Percentiles rank a stretch among this genome's conserved stretches.
Conservation (phyloP, 2,329 filamentous ascomycete genomes). For the Fusarium austroafricanum region DNA sequence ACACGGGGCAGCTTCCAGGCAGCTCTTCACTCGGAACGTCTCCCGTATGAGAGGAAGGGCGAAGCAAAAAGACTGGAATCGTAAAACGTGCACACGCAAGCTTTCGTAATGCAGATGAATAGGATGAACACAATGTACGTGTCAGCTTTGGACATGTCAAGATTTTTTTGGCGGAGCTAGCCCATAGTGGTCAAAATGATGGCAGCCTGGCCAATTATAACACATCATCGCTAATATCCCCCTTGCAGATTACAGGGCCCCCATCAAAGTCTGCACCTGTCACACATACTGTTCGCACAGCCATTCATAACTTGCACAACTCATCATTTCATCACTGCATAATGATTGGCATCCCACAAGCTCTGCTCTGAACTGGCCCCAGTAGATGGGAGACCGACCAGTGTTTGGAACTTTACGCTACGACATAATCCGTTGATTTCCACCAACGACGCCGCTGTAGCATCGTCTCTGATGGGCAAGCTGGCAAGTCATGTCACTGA, state of each 20-base stretch:
- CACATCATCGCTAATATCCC: not conserved
- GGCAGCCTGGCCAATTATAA: conserved; percentile 23
- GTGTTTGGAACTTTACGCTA: conserved; percentile 44
- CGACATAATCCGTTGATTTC: conserved; percentile 30
- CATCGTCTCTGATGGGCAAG: conserved; percentile 7
- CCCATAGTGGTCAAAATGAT: not conserved
- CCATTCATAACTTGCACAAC: conserved; percentile 31
- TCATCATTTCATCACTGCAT: conserved; percentile 9
- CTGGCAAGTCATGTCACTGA: conserved; percentile 24
- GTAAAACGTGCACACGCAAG: conserved; percentile 37
- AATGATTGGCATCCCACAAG: conserved; percentile 32
- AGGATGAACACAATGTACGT: conserved; percentile 8
- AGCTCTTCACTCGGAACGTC: conserved; percentile 21
- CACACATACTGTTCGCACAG: not conserved
- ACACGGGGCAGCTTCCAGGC: conserved; percentile 10
- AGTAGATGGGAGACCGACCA: conserved; percentile 44
- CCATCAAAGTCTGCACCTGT: conserved; percentile 6
- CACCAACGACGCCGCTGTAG: conserved; percentile 31
- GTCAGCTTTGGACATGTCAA: conserved; percentile 2
- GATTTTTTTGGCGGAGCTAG: not conserved
- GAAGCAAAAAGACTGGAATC: conserved; percentile 25
- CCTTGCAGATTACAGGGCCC: conserved; percentile 22
- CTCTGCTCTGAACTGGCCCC: conserved; percentile 25
- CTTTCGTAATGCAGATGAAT: conserved; percentile 22
- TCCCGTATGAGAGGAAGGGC: conserved; percentile 14